A percentile compares a stretch with the other conserved stretches of the same genome.
These are phyloP conservation scores for Apiotrichum montevideense DNA, from an alignment of 1,284 basidiomycete genomes.

Conservation along the genomic window DNA sequence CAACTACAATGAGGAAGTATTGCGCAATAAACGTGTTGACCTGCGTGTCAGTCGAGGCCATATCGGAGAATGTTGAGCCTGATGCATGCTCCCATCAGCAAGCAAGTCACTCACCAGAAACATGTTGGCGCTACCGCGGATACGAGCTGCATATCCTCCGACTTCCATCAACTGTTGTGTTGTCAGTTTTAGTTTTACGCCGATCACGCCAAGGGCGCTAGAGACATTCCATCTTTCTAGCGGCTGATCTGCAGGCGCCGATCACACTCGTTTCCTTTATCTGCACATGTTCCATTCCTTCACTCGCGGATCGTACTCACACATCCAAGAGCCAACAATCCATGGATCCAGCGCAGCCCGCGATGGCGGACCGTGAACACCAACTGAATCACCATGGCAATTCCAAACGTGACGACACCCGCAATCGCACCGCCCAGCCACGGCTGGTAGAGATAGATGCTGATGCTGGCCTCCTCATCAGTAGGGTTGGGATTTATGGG, in stretches of 20 bases:
- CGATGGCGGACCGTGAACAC: constrained; percentile 26
- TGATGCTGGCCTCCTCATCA: constrained; percentile 35
- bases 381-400: constrained; percentile 30
- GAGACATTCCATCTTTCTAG: not conserved
- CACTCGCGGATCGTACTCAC: constrained; percentile 11
- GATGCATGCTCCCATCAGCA: not conserved
- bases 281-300: too few species aligned
- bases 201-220: not conserved
- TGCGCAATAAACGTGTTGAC: constrained; percentile 31
- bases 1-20: constrained; percentile 48
- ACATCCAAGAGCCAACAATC: constrained; percentile 20
- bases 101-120: constrained; percentile 13
- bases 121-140: constrained; percentile 20
- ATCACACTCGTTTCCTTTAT: too few species aligned
- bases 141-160: constrained; percentile 32
- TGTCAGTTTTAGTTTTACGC: too few species aligned
- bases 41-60: not conserved
- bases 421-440: constrained; percentile 33
- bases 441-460: constrained; percentile 45
- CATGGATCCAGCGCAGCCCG: constrained; percentile 23
- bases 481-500: constrained; percentile 29
- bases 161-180: constrained; percentile 30
- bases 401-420: constrained; percentile 33
- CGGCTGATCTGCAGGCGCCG: too few species aligned
- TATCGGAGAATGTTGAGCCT: too few species aligned